phyloP scores from a whole-genome alignment of 179 eudicot species.

The Corrigiola litoralis region DNA sequence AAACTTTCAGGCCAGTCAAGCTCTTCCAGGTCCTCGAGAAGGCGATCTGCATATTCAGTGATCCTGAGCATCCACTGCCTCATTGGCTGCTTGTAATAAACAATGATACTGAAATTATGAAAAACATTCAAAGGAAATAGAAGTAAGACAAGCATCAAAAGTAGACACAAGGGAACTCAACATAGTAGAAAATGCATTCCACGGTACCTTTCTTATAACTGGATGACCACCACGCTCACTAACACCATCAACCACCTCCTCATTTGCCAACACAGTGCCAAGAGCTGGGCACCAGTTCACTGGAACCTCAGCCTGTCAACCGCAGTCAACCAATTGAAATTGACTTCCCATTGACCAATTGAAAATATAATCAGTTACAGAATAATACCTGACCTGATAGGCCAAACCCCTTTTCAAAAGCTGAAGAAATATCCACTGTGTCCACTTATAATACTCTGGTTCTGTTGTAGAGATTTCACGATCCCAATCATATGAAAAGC shows the following conservation, averaged over 20 bases:
- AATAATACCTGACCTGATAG: constrained; percentile 62
- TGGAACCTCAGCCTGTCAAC: constrained; percentile 85
- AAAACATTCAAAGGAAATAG: constrained; percentile 46
- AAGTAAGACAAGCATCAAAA: constrained; percentile 39
- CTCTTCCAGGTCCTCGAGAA: constrained; percentile 92
- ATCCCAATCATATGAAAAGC: constrained; percentile 99
- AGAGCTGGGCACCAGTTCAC: constrained; percentile 99
- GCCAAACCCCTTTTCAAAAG: constrained; percentile 92
- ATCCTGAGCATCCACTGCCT: constrained; percentile 99
- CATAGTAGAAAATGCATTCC: constrained; percentile 13
- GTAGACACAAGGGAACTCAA: constrained; percentile 7
- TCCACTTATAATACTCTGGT: constrained; percentile 98
- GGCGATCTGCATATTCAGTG: constrained; percentile 98
- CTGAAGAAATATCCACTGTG: constrained; percentile 99
- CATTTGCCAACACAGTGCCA: constrained; percentile 98
- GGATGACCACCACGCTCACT: constrained; percentile 99
- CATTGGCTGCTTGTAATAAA: constrained; percentile 99
- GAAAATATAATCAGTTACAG: background rate
- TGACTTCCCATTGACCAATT: background rate
- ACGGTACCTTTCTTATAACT: constrained; percentile 82
- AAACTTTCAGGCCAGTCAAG: constrained; percentile 99
- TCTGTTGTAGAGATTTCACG: constrained; percentile 97
- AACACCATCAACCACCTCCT: constrained; percentile 95
- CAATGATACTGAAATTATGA: constrained; percentile 81
- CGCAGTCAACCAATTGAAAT: background rate